These are phyloP conservation scores for Vaccinium darrowii DNA, from an alignment of 148 eudicot genomes.

Conservation along the genomic window DNA sequence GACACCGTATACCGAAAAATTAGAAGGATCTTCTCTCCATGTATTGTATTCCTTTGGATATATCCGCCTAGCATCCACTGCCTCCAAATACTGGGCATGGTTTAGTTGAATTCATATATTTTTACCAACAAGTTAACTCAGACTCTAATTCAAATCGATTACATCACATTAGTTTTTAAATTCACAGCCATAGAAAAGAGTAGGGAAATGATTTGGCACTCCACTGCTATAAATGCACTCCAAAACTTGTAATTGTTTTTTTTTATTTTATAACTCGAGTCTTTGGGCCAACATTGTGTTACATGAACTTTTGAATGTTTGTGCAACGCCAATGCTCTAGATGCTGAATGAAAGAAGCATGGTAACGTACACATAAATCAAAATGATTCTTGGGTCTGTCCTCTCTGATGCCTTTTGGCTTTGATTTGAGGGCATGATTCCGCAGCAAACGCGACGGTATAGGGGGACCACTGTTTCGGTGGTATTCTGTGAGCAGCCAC, in stretches of 20 bases:
- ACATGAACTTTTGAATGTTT: no score
- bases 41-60: slow-evolving; percentile 59
- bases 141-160: background rate
- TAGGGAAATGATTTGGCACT: background rate
- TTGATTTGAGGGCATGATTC: no score
- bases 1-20: slow-evolving; percentile 51
- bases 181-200: background rate
- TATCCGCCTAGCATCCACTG: slow-evolving; percentile 64
- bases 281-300: background rate
- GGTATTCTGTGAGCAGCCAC: no score
- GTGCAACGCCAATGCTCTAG: no score
- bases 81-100: slow-evolving; percentile 63
- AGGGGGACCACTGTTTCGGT: no score
- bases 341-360: no score
- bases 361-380: no score
- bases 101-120: slow-evolving; percentile 27
- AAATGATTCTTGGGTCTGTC: no score
- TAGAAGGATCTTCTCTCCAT: slow-evolving; percentile 78
- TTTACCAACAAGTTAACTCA: background rate
- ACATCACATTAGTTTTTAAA: background rate
- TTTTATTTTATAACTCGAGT: background rate
- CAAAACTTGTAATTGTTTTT: background rate
- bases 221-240: background rate
- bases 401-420: no score
- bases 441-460: no score